Evolutionary conservation across 306 rosid genomes (phyloP).

Genomic region (Phaseolus lunatus): DNA sequence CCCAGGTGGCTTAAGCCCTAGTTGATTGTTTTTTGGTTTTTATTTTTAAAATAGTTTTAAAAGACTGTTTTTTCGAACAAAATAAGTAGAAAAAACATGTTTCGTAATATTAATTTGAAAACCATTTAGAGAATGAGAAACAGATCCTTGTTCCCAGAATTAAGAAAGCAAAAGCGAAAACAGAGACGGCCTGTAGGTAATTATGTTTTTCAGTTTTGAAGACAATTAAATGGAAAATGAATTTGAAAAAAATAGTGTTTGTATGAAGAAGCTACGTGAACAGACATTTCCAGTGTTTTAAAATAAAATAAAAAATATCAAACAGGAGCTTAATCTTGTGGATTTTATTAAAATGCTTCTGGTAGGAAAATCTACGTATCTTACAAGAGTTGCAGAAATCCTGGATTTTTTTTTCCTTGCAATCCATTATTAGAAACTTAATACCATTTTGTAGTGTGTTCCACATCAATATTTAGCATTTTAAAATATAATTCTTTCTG

Average conservation of each 20-base stretch:
- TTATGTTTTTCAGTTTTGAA: not conserved
- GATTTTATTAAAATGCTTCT: slow-evolving; percentile 33
- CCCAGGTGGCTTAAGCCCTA: not conserved
- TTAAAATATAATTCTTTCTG: not conserved
- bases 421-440: not conserved
- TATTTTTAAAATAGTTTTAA: not conserved
- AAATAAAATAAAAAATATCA: not conserved
- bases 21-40: not conserved
- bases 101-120: not conserved
- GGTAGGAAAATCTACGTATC: slow-evolving; percentile 1
- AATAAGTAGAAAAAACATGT: not conserved
- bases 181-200: not conserved
- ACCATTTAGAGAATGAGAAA: not conserved
- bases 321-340: slow-evolving; percentile 4
- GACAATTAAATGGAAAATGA: not conserved
- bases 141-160: not conserved
- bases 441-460: not conserved
- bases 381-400: slow-evolving; percentile 6
- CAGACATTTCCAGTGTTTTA: not conserved
- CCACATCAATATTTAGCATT: not conserved
- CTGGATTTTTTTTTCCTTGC: slow-evolving; percentile 5
- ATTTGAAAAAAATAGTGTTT: not conserved
- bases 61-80: not conserved
- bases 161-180: not conserved
- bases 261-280: not conserved